A percentile compares a stretch with the other conserved stretches of the same genome.
Evolutionary conservation across 257 asterid genomes (phyloP).

Genomic region (Penstemon davidsonii): DNA sequence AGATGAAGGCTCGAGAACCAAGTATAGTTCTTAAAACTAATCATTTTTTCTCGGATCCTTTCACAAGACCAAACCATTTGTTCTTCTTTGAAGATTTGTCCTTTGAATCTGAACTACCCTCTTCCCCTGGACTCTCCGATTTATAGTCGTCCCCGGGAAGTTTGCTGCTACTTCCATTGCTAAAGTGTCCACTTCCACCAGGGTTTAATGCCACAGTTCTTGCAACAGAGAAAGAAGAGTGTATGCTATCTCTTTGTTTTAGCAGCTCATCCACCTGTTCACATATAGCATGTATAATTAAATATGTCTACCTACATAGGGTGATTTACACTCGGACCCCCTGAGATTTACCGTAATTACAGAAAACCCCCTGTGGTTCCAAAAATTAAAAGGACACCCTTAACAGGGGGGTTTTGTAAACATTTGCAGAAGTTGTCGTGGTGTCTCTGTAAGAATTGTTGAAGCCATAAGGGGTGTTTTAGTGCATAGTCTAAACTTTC

Average conservation of each 20-base stretch:
- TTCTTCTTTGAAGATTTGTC: slow-evolving; percentile 71
- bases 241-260: slow-evolving; percentile 83
- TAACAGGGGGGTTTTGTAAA: too few relatives aligned
- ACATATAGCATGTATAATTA: slow-evolving; percentile 13
- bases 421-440: too few relatives aligned
- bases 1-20: slow-evolving; percentile 5
- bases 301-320: not conserved
- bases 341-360: too few relatives aligned
- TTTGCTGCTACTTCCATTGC: slow-evolving; percentile 87
- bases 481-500: too few relatives aligned
- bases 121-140: slow-evolving; percentile 79
- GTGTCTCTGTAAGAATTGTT: too few relatives aligned
- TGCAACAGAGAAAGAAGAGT: slow-evolving; percentile 76
- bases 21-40: slow-evolving; percentile 27
- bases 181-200: slow-evolving; percentile 68
- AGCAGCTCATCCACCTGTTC: slow-evolving; percentile 92
- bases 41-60: slow-evolving; percentile 75
- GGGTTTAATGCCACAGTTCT: slow-evolving; percentile 44
- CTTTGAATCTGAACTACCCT: slow-evolving; percentile 87
- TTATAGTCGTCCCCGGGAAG: slow-evolving; percentile 54
- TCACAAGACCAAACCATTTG: slow-evolving; percentile 84
- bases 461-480: too few relatives aligned
- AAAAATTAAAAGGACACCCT: too few relatives aligned
- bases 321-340: too few relatives aligned
- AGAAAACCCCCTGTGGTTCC: too few relatives aligned